Base-by-base conservation (phyloP, 331 rosid species). In the Malus hybrid region DNA sequence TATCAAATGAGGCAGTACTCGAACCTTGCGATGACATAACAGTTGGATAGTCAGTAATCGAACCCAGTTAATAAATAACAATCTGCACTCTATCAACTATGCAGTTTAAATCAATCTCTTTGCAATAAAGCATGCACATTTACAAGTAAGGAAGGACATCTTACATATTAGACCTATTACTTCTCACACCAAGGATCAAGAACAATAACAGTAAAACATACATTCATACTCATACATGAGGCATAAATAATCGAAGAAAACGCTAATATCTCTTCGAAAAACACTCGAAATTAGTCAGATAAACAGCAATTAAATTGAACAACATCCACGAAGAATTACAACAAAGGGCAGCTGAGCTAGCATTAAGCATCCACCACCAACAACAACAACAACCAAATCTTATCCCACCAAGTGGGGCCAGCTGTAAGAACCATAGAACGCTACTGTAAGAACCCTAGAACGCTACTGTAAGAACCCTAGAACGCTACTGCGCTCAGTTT, bases 401-500 rank as follows among this genome's bases (percentile, higher is more conserved):
- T 15, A 15, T 50, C n/a, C n/a, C 0, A 50, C n/a, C 3, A 50
- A 15, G 1, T 0, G 3, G 1, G 2, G 3, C 18, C 8, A 1
- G 56, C n/a, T 15, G 3, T 50, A 48, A 1, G 7, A 48, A 50
- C 3, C 19, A 0, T 50, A 50, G 3, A 50, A 50, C 0, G 7
- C 0, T 16, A 48, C 8, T 15, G 56, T n/a, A n/a, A n/a, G 7
- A 48, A 50, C 3, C 19, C 1, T 50, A 50, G 3, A 50, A 50
- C 0, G 7, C 0, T 16, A 48, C n/a, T 15, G 3, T 50, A 48
- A 1, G 7, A 48, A 50, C 3, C 19, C 1, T 50, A 50, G 3
- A 50, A 50, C 0, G 7, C 0, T 16, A 48, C 8, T 15, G 56
- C n/a, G 0, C 55, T 48, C 0, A 3, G 0, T 50, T 50, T 15